Evolutionary conservation across 208 protist species (phyloP).

Genomic region (Crithidia thermophila): DNA sequence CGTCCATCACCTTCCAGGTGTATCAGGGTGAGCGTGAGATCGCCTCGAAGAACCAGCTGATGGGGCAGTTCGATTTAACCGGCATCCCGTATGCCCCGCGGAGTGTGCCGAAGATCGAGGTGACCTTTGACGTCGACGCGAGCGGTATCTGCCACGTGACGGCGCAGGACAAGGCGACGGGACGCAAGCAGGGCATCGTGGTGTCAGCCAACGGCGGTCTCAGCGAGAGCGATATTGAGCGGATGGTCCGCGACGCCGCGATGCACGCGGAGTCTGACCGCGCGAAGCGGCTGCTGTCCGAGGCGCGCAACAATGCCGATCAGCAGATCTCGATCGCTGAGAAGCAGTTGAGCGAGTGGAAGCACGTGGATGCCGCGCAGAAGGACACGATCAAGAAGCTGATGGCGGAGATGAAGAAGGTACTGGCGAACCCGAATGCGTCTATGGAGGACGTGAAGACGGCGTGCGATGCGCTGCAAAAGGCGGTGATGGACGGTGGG

Average conservation of each 20-base stretch:
- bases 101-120: conserved; percentile 95
- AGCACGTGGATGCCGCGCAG: conserved; percentile 77
- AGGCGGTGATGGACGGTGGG: conserved; percentile 81
- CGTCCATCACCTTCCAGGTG: conserved; percentile 91
- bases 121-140: conserved; percentile 99
- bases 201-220: conserved; percentile 92
- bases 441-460: conserved; percentile 63
- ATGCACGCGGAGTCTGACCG: conserved; percentile 79
- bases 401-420: conserved; percentile 58
- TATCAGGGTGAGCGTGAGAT: conserved; percentile 96
- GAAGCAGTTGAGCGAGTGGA: conserved; percentile 82
- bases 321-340: conserved; percentile 67
- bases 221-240: conserved; percentile 82
- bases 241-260: conserved; percentile 89
- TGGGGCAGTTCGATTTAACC: conserved; percentile 95
- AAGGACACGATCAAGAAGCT: conserved; percentile 72
- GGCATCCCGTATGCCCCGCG: conserved; percentile 94
- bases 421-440: conserved; percentile 71
- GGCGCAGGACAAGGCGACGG: conserved; percentile 97
- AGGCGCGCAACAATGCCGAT: conserved; percentile 89
- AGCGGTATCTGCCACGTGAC: conserved; percentile 98
- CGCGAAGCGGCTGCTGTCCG: conserved; percentile 70
- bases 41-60: conserved; percentile 93
- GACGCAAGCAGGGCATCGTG: conserved; percentile 95
- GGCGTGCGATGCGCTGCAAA: conserved; percentile 78